Evolutionary conservation across 2,329 filamentous ascomycete genomes (phyloP), one percentile per base, ranked within the genome.

Genomic region (Rhytidhysteron rufulum): DNA sequence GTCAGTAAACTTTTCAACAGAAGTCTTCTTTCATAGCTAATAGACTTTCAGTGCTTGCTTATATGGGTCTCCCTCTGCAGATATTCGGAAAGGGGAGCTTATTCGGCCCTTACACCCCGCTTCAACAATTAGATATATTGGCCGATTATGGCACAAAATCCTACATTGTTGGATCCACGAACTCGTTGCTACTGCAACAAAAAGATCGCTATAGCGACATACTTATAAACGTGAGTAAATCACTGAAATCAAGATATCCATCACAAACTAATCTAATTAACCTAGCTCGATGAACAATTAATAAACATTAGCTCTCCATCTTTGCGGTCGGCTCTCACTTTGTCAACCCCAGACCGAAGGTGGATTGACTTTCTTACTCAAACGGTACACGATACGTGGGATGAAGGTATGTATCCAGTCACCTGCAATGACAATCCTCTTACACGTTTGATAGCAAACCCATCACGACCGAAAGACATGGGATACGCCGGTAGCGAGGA

Each of bases 361-460:
- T 98, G 93, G 91, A 96, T 98, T 52, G 93, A 98, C 67, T 90
- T 89, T 54, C 77, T 98, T 39, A 94, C 89, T 0, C 88, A 95
- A 55, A 86, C 89, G 29, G 88, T 98, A 17, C 87, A 93, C 55
- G 89, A 97, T 49, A 96, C 93, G 0, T 98, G 93, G 93, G 93
- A 98, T 60, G 88, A 95, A 31, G 48, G 50, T 53, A 45, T 20
- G 36, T 32, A 10, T n/a, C n/a, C n/a, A n/a, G n/a, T n/a, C n/a
- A 13, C 29, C 24, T 34, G 25, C 13, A 16, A 22, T 21, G 16
- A 6, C 22, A 34, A 22, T 17, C 21, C 30, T n/a, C 19, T 29
- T 15, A n/a, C n/a, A n/a, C n/a, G n/a, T n/a, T n/a, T n/a, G n/a
- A 10, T 27, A 53, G 73, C 82, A 4, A 91, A 97, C 57, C 93